Conservation (phyloP, 129 eudicot species). For the Centella asiatica region DNA sequence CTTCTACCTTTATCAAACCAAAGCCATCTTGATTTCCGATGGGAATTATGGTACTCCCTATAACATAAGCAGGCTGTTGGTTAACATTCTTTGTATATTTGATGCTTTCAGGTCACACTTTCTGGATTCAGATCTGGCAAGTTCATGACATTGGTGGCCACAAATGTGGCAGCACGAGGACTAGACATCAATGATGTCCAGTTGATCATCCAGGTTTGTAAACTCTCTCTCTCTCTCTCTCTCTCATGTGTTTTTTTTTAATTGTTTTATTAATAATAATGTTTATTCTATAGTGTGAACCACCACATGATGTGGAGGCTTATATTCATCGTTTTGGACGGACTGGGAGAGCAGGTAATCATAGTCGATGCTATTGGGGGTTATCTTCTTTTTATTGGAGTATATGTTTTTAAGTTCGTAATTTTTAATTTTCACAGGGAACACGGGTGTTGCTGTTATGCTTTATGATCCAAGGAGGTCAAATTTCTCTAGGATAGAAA, state of each 20-base stretch:
- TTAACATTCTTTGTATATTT: not conserved
- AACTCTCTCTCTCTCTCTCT: not conserved
- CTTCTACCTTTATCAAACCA: no score
- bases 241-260: not conserved
- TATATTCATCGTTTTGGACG: slow-evolving; percentile 94
- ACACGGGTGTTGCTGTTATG: slow-evolving; percentile 77
- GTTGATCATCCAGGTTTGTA: slow-evolving; percentile 74
- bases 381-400: not conserved
- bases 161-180: slow-evolving; percentile 95
- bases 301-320: slow-evolving; percentile 94
- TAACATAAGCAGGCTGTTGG: not conserved
- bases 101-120: slow-evolving; percentile 54
- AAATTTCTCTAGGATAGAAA: slow-evolving; percentile 64
- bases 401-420: not conserved
- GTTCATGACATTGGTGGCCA: slow-evolving; percentile 80
- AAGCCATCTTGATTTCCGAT: not conserved
- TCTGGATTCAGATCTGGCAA: slow-evolving; percentile 87
- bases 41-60: not conserved
- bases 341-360: slow-evolving; percentile 94
- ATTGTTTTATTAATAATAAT: not conserved
- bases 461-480: slow-evolving; percentile 73
- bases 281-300: slow-evolving; percentile 59
- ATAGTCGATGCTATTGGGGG: not conserved
- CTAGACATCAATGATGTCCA: slow-evolving; percentile 85
- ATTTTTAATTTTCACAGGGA: slow-evolving; percentile 32